Conservation (phyloP, 495 filamentous ascomycete genomes). For the Jackrogersella minutella region DNA sequence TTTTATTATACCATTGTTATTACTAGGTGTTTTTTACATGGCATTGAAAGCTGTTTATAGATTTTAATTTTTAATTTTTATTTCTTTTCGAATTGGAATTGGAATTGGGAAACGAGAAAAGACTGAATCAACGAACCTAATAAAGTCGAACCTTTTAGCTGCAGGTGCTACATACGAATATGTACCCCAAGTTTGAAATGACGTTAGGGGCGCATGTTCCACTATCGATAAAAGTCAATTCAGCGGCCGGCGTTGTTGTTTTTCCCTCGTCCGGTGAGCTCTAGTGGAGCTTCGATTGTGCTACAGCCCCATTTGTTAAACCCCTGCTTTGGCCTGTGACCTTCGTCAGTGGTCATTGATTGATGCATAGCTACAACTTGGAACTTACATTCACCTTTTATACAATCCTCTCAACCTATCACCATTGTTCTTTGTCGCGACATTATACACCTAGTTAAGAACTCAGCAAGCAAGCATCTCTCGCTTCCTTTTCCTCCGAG, state of each 20-base stretch:
- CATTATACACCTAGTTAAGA: background rate
- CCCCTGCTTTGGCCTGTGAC: constrained; percentile 21
- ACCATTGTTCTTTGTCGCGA: constrained; percentile 3
- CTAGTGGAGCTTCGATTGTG: constrained; percentile 1
- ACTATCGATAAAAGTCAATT: constrained; percentile 31
- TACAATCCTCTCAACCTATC: constrained; percentile 6
- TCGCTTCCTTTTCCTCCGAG: background rate
- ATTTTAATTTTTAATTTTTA: too few relatives aligned
- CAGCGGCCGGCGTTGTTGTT: constrained; percentile 8
- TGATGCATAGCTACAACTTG: background rate
- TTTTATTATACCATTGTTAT: too few relatives aligned
- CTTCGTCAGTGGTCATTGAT: constrained; percentile 19
- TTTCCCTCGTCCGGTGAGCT: constrained; percentile 14
- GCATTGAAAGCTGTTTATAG: too few relatives aligned
- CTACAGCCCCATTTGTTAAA: constrained; percentile 1
- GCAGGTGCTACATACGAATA: too few relatives aligned
- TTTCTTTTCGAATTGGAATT: too few relatives aligned
- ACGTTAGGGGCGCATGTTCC: constrained; percentile 5
- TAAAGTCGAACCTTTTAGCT: too few relatives aligned
- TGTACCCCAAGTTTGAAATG: constrained; percentile 13
- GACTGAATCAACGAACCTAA: too few relatives aligned
- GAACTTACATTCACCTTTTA: background rate
- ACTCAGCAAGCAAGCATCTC: background rate
- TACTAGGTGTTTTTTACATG: too few relatives aligned
- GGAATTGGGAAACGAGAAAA: too few relatives aligned